Percentiles rank a stretch among this genome's conserved stretches.
These are phyloP conservation scores for Trypanosoma lewisi DNA, from an alignment of 208 protist genomes.

Conservation along the genomic window DNA sequence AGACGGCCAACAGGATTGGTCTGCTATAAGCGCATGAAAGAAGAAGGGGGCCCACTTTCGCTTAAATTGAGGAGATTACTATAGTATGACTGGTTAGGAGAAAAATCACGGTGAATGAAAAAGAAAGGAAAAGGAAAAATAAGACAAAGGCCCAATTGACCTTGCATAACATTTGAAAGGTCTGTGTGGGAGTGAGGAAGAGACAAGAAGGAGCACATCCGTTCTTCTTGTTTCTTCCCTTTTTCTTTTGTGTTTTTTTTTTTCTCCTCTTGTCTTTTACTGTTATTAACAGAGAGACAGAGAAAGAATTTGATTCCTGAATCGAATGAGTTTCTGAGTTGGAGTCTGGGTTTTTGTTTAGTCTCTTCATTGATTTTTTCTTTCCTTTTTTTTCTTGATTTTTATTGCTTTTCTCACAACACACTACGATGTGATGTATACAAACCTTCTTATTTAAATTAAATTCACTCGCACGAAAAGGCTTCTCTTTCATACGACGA, in stretches of 20 bases:
- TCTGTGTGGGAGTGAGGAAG: too few species aligned
- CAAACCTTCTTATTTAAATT: too few species aligned
- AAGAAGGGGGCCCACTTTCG: background rate
- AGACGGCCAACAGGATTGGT: slow-evolving; percentile 8
- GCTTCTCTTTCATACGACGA: slow-evolving; percentile 17
- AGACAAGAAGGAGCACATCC: background rate
- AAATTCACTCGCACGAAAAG: slow-evolving; percentile 4
- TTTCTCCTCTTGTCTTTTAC: background rate
- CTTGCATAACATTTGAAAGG: too few species aligned
- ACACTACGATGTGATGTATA: too few species aligned
- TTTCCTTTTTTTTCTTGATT: background rate
- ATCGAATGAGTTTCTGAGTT: too few species aligned
- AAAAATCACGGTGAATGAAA: background rate
- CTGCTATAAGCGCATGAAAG: background rate
- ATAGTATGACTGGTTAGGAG: background rate
- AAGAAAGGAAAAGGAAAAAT: background rate
- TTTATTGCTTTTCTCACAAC: background rate
- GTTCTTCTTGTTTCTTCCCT: background rate
- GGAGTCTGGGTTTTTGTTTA: too few species aligned
- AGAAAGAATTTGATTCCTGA: background rate
- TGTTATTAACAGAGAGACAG: background rate
- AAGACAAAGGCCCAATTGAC: background rate
- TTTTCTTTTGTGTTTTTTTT: background rate
- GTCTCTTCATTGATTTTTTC: background rate
- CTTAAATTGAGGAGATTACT: background rate